A percentile compares a stretch with the other conserved stretches of the same genome.
These are phyloP conservation scores for Gossypium davidsonii DNA, from an alignment of 441 rosid species.

Conservation along the genomic window DNA sequence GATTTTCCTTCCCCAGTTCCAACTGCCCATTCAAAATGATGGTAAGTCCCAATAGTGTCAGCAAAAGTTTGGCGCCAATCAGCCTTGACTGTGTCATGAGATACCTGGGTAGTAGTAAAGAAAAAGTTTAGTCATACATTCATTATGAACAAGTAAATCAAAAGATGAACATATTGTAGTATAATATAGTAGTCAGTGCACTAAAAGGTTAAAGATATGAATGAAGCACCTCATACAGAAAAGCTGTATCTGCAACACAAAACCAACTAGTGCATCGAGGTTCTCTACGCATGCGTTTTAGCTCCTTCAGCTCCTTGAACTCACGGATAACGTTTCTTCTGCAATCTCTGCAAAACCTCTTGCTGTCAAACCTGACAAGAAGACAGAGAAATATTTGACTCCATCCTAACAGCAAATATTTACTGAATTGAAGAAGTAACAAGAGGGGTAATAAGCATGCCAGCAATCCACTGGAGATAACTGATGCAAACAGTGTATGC, in stretches of 20 bases:
- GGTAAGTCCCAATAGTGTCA: conserved; percentile 65
- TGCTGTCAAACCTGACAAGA: conserved; percentile 83
- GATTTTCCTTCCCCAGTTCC: conserved; percentile 85
- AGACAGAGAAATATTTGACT: conserved; percentile 12
- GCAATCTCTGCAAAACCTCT: conserved; percentile 97
- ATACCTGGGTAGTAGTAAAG: conserved; percentile 42
- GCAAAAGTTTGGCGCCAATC: conserved; percentile 80
- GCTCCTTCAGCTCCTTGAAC: conserved; percentile 91
- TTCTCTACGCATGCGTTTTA: conserved; percentile 84
- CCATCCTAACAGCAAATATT: neutral
- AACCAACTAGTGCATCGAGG: conserved; percentile 83
- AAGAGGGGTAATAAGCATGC: neutral
- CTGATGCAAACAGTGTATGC: neutral
- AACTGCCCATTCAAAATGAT: conserved; percentile 91
- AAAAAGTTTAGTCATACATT: neutral
- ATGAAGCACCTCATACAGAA: conserved; percentile 68
- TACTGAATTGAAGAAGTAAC: conserved; percentile 1
- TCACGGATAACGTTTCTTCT: conserved; percentile 91
- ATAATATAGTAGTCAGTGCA: neutral
- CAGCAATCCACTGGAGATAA: neutral
- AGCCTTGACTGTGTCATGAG: conserved; percentile 58
- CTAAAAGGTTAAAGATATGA: conserved; percentile 11
- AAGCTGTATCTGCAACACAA: conserved; percentile 83
- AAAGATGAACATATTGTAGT: conserved; percentile 7
- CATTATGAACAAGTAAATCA: neutral